Evolutionary conservation across 2,329 filamentous ascomycete genomes (phyloP).

Genomic region (Blastomyces emzantsi): DNA sequence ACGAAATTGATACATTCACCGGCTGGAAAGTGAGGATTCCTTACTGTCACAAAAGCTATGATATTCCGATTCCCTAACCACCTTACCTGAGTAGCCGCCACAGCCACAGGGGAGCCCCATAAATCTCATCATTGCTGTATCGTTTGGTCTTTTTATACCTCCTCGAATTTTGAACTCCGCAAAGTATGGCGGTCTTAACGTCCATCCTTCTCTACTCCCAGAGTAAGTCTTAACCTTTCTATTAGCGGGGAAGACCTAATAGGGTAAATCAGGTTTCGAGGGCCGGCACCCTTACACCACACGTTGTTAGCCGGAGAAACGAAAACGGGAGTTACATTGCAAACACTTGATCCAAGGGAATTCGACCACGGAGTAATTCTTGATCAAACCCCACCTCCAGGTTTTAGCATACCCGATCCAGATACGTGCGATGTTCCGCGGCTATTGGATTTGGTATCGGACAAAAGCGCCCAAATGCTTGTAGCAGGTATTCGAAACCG

Average conservation of each 20-base stretch:
- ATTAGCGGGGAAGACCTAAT: conserved; percentile 4
- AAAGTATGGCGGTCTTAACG: conserved; percentile 79
- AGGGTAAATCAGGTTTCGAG: conserved; percentile 54
- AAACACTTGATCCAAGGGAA: conserved; percentile 65
- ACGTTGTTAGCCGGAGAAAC: conserved; percentile 57
- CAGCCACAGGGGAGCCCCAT: conserved; percentile 37
- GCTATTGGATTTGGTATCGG: conserved; percentile 50
- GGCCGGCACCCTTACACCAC: conserved; percentile 78
- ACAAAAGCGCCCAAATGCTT: conserved; percentile 62
- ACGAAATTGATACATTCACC: conserved; percentile 73
- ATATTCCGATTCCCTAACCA: conserved; percentile 17
- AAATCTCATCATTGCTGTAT: conserved; percentile 84
- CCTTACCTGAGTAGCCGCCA: conserved; percentile 43
- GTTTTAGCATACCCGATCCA: conserved; percentile 39
- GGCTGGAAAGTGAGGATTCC: conserved; percentile 58
- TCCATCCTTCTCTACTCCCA: conserved; percentile 86
- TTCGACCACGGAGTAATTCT: conserved; percentile 78
- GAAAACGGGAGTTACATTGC: conserved; percentile 68
- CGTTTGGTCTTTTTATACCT: conserved; percentile 86
- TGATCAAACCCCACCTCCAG: conserved; percentile 55
- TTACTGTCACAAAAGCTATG: background rate
- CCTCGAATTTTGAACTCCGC: conserved; percentile 59
- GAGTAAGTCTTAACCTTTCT: conserved; percentile 45
- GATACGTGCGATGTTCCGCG: conserved; percentile 43
- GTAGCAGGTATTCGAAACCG: conserved; percentile 53